These are phyloP conservation scores for Diaporthe sp. DNA, from an alignment of 2,329 filamentous ascomycete species.

Conservation along the genomic window DNA sequence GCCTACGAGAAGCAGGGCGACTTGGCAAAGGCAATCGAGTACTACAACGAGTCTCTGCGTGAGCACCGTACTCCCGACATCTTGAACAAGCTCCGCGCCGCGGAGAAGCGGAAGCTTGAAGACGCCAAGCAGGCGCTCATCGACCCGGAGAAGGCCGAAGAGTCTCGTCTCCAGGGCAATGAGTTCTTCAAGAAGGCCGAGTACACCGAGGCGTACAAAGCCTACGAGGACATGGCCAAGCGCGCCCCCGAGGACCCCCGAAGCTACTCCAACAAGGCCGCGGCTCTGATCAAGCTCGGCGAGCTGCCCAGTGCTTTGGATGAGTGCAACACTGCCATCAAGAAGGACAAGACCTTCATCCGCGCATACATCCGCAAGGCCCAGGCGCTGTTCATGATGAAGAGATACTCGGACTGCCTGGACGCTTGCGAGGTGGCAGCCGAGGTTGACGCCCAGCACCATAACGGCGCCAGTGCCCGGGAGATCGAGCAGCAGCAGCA, in stretches of 20 bases:
- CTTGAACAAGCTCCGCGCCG: conserved; percentile 89
- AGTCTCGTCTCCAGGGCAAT: conserved; percentile 94
- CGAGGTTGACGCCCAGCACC: conserved; percentile 78
- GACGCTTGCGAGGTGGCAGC: conserved; percentile 89
- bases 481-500: conserved; percentile 96
- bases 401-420: conserved; percentile 95
- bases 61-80: conserved; percentile 97
- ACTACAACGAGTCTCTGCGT: conserved; percentile 93
- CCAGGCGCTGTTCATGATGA: conserved; percentile 96
- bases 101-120: conserved; percentile 88
- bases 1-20: conserved; percentile 93
- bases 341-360: conserved; percentile 92
- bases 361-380: conserved; percentile 97
- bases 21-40: conserved; percentile 82
- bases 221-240: conserved; percentile 97
- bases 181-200: conserved; percentile 97
- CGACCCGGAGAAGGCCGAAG: conserved; percentile 91
- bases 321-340: conserved; percentile 93
- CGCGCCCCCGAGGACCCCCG: conserved; percentile 92
- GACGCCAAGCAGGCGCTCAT: conserved; percentile 84
- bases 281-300: conserved; percentile 96
- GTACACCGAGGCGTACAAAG: conserved; percentile 94
- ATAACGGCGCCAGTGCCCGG: conserved; percentile 82
- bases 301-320: conserved; percentile 94
- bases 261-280: conserved; percentile 97